Evolutionary conservation across 441 rosid species (phyloP).

Genomic region (Gossypium schwendimanii): DNA sequence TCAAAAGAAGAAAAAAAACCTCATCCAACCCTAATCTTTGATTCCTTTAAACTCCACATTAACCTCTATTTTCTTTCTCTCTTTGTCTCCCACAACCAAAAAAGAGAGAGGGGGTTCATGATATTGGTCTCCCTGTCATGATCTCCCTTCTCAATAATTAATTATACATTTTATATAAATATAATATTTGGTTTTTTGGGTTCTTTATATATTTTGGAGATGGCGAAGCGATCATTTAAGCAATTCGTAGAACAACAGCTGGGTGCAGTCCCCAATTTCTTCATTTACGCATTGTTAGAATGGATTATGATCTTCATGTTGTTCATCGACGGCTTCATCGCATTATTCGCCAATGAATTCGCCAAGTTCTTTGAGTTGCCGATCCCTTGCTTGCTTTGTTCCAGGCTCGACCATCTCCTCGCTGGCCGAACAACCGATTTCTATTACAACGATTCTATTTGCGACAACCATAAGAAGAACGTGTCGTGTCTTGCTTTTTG

Average conservation of each 20-base stretch:
- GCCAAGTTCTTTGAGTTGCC: conserved; percentile 67
- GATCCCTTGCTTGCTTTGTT: conserved; percentile 80
- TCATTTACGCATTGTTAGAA: conserved; percentile 75
- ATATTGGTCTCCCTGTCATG: conserved; percentile 39
- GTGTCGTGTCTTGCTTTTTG: conserved; percentile 76
- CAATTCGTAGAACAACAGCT: conserved; percentile 64
- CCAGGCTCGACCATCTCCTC: conserved; percentile 70
- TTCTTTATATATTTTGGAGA: conserved; percentile 12
- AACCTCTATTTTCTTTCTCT: conserved; percentile 11
- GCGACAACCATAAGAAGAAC: conserved; percentile 73
- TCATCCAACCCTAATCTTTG: conserved; percentile 24
- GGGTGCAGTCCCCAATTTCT: conserved; percentile 48
- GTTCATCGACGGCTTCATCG: conserved; percentile 66
- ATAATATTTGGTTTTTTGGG: background rate
- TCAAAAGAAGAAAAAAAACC: conserved; percentile 6
- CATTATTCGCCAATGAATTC: conserved; percentile 55
- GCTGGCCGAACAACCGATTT: conserved; percentile 42
- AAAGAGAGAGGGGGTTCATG: conserved; percentile 33
- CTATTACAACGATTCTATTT: conserved; percentile 73
- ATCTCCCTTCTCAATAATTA: conserved; percentile 18
- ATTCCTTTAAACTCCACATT: conserved; percentile 21
- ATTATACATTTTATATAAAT: too few species aligned
- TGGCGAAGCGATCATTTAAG: conserved; percentile 57
- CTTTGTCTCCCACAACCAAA: background rate
- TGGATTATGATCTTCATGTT: conserved; percentile 65